phyloP scores from a whole-genome alignment of 306 rosid genomes.

The Corylus avellana region DNA sequence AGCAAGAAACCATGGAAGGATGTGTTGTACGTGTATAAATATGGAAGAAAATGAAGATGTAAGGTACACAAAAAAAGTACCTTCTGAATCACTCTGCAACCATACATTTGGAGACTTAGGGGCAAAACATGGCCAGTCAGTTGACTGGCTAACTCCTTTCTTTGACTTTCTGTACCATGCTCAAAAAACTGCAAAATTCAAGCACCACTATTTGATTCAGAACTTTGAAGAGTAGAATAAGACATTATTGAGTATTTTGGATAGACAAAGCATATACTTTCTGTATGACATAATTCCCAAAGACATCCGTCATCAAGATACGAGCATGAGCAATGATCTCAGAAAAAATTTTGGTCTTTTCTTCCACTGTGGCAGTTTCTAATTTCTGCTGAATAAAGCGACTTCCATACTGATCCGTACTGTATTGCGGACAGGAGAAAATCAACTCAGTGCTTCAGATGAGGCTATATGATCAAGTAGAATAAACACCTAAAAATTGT shows the following conservation, averaged over 20 bases:
- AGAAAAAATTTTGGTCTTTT: conserved; percentile 77
- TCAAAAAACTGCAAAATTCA: conserved; percentile 80
- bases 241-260: conserved; percentile 22
- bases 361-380: conserved; percentile 78
- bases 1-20: conserved; percentile 4
- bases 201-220: conserved; percentile 26
- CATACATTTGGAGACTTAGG: conserved; percentile 98
- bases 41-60: conserved; percentile 21
- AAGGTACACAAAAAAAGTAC: conserved; percentile 43
- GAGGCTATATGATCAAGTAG: conserved; percentile 19
- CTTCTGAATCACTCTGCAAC: conserved; percentile 99
- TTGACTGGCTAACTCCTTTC: conserved; percentile 79
- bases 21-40: not conserved
- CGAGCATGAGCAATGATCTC: conserved; percentile 89
- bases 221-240: conserved; percentile 12
- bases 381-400: conserved; percentile 98
- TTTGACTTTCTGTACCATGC: conserved; percentile 86
- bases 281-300: conserved; percentile 97
- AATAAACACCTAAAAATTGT: conserved; percentile 14
- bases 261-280: conserved; percentile 55
- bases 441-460: conserved; percentile 27
- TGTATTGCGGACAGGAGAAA: conserved; percentile 45
- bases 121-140: conserved; percentile 85
- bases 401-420: conserved; percentile 98
- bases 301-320: conserved; percentile 91